Conservation (phyloP, 31 red algal genomes). For the Odonthalia washingtoniensis region DNA sequence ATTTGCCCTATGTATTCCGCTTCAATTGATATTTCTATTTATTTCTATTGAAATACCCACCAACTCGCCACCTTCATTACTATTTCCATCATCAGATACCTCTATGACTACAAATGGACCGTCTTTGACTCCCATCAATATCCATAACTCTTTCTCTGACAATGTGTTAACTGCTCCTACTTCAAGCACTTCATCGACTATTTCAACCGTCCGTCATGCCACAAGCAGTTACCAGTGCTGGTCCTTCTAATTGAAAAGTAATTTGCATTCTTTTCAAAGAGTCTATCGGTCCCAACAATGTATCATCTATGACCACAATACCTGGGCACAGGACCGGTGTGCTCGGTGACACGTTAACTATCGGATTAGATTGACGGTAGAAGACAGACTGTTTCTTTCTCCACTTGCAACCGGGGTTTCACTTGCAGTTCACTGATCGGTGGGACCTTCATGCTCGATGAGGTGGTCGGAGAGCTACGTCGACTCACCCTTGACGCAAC, state of each 20-base stretch:
- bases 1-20: no score
- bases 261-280: constrained; percentile 33
- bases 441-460: neutral
- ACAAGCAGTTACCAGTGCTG: constrained; percentile 22
- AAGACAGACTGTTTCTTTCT: neutral
- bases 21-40: neutral
- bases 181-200: constrained; percentile 22
- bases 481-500: neutral
- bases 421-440: no score
- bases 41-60: constrained; percentile 3
- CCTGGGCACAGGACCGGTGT: neutral
- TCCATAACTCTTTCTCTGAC: constrained; percentile 29
- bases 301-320: constrained; percentile 9
- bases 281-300: constrained; percentile 12
- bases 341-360: neutral
- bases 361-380: neutral
- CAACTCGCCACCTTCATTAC: no score
- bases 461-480: neutral
- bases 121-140: constrained; percentile 21
- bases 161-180: constrained; percentile 21
- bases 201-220: neutral
- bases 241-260: constrained; percentile 16
- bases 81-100: no score
- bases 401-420: neutral
- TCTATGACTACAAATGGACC: constrained; percentile 5